Evolutionary conservation across 2,329 filamentous ascomycete species (phyloP).

Genomic region (Conoideocrella luteorostrata): DNA sequence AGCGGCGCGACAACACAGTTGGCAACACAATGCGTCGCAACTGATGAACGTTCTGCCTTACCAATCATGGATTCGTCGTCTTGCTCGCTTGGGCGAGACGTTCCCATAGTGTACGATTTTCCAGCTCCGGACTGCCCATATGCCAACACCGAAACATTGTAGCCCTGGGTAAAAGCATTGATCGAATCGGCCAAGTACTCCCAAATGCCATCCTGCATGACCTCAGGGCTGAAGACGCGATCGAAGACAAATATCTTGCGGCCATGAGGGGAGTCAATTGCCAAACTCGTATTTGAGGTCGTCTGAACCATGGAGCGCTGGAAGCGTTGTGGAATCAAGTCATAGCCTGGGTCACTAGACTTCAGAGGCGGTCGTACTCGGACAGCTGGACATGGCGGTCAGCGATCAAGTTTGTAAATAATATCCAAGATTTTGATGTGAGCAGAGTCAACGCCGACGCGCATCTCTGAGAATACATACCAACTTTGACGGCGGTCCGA

Average conservation of each 20-base stretch:
- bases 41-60: conserved; percentile 28
- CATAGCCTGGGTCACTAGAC: conserved; percentile 80
- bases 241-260: conserved; percentile 96
- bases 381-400: conserved; percentile 55
- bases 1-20: neutral
- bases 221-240: conserved; percentile 79
- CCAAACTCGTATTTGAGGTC: conserved; percentile 74
- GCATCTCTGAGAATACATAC: conserved; percentile 59
- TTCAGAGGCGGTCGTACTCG: conserved; percentile 84
- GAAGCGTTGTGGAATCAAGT: conserved; percentile 92
- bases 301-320: conserved; percentile 89
- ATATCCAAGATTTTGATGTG: too few relatives aligned
- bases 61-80: conserved; percentile 67
- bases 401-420: too few relatives aligned
- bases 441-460: too few relatives aligned
- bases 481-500: conserved; percentile 91
- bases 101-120: conserved; percentile 99
- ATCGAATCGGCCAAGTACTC: conserved; percentile 90
- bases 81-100: conserved; percentile 77
- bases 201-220: conserved; percentile 85
- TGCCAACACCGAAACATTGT: conserved; percentile 95
- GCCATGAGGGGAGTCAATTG: conserved; percentile 86
- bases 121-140: conserved; percentile 97
- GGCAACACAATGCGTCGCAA: neutral
- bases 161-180: conserved; percentile 84